phyloP scores from a whole-genome alignment of 768 basidiomycete genomes.

The Gymnopilus junonius region DNA sequence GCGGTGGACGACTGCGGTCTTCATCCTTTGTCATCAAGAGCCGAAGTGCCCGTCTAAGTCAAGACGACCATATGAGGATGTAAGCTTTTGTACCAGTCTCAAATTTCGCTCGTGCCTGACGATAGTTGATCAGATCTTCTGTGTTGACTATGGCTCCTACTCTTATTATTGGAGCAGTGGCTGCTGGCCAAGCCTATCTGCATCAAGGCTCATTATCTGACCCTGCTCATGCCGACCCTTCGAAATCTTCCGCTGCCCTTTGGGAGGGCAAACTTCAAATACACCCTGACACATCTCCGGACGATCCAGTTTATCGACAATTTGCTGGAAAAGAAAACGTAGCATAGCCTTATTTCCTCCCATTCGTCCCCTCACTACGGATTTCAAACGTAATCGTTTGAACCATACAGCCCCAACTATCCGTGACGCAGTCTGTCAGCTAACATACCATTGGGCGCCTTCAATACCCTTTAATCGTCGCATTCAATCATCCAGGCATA shows the following conservation, averaged over 20 bases:
- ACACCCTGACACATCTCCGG: conserved; percentile 80
- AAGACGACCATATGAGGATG: conserved; percentile 57
- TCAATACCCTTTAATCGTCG: background rate
- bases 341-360: conserved; percentile 14
- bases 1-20: conserved; percentile 87
- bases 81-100: conserved; percentile 21
- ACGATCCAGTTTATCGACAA: conserved; percentile 55
- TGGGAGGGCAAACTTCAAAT: conserved; percentile 88
- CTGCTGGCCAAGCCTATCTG: conserved; percentile 74
- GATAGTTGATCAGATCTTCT: conserved; percentile 28
- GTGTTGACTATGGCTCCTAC: conserved; percentile 58
- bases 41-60: conserved; percentile 59
- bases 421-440: background rate
- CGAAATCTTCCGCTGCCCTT: conserved; percentile 78
- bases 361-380: background rate
- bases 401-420: too few relatives aligned
- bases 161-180: conserved; percentile 48
- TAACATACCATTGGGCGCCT: conserved; percentile 2
- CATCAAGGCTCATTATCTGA: conserved; percentile 65
- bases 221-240: conserved; percentile 78
- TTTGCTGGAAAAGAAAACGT: conserved; percentile 32
- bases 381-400: background rate
- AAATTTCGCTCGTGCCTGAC: conserved; percentile 5
- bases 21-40: conserved; percentile 88
- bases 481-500: background rate